phyloP scores from a whole-genome alignment of 345 rosid species.

The Citrus sinensis region DVS_A1.0 CM039167.1:15615501-15616000 shows the following conservation, averaged over 20 bases:
- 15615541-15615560: not conserved
- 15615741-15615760: slow-evolving; percentile 63
- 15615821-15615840: slow-evolving; percentile 81
- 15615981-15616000: slow-evolving; percentile 75
- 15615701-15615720: not conserved
- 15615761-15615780: slow-evolving; percentile 59
- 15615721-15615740: not conserved
- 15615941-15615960: not conserved
- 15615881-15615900: slow-evolving; percentile 60
- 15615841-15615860: slow-evolving; percentile 80
- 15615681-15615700: not conserved
- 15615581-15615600: no score
- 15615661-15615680: not conserved
- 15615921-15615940: not conserved
- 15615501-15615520: not conserved
- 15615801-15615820: slow-evolving; percentile 56
- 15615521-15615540: not conserved
- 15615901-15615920: slow-evolving; percentile 9
- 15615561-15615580: no score
- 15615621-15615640: not conserved
- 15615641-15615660: not conserved
- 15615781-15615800: slow-evolving; percentile 56
- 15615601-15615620: not conserved
- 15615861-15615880: slow-evolving; percentile 83
- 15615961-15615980: slow-evolving; percentile 47